phyloP scores from a whole-genome alignment of 371 early-diverging fungal genomes.

The Rhizopus delemar region DNA sequence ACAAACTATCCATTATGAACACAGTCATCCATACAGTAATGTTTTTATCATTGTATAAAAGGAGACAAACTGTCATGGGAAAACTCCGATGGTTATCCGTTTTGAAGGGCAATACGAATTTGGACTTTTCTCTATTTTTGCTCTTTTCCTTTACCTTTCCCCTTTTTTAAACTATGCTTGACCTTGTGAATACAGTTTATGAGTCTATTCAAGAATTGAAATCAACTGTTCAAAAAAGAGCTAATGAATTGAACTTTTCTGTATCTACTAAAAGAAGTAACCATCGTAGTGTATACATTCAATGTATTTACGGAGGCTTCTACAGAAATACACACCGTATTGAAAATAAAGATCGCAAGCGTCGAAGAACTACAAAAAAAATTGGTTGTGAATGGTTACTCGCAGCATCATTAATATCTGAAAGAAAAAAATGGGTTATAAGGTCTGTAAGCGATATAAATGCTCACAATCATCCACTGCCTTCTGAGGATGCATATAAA shows the following conservation, averaged over 20 bases:
- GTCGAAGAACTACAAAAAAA: neutral
- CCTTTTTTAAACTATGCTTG: neutral
- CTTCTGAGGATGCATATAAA: neutral
- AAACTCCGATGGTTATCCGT: neutral
- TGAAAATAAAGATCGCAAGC: neutral
- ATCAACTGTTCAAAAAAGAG: constrained; percentile 2
- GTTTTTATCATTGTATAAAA: too few species aligned
- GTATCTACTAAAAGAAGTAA: constrained; percentile 4
- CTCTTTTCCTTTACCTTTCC: neutral
- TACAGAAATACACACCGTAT: neutral
- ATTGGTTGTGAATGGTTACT: neutral
- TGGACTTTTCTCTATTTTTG: neutral
- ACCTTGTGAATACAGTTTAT: constrained; percentile 1
- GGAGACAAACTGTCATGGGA: neutral
- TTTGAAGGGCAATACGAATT: neutral
- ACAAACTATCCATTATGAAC: too few species aligned
- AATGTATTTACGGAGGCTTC: neutral
- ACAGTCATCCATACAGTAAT: neutral
- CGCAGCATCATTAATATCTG: neutral
- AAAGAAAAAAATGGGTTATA: neutral
- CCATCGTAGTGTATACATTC: constrained; percentile 1
- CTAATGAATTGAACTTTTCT: constrained; percentile 1
- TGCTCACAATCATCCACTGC: neutral
- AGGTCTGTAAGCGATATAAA: neutral
- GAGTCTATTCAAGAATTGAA: neutral